phyloP scores from a whole-genome alignment of 768 basidiomycete genomes.

The Leucosporidium scottii region DNA sequence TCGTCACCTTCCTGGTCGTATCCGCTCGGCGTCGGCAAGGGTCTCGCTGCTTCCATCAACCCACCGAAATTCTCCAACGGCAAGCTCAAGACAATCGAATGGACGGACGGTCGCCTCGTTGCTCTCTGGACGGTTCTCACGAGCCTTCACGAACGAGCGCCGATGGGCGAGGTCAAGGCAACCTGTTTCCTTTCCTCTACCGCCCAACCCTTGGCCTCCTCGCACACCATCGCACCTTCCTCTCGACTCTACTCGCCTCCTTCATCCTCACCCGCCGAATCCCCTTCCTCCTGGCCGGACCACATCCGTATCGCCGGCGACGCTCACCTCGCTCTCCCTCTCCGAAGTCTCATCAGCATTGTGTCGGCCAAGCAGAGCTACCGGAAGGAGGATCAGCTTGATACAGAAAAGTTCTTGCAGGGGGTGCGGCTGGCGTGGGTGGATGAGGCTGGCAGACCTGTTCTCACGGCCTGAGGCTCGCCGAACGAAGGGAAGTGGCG shows the following conservation, averaged over 20 bases:
- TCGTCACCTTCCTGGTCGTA: neutral
- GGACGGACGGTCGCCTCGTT: constrained; percentile 13
- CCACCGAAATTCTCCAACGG: neutral
- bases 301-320: constrained; percentile 12
- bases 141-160: neutral
- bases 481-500: too few relatives aligned
- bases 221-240: too few relatives aligned
- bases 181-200: neutral
- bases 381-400: neutral
- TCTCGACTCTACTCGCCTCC: too few relatives aligned
- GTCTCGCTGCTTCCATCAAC: neutral
- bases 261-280: neutral
- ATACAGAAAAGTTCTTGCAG: constrained; percentile 2
- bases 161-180: constrained; percentile 5
- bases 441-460: constrained; percentile 12
- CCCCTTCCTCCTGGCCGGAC: neutral
- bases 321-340: constrained; percentile 22
- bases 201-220: too few relatives aligned
- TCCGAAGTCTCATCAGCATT: constrained; percentile 1
- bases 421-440: constrained; percentile 10
- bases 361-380: neutral
- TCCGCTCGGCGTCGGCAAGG: neutral
- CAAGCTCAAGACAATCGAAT: neutral
- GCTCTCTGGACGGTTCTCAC: constrained; percentile 6
- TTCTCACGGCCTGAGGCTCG: constrained; percentile 1